Evolutionary conservation across 2,329 filamentous ascomycete genomes (phyloP).

Genomic region (Microdochium nivale): DNA sequence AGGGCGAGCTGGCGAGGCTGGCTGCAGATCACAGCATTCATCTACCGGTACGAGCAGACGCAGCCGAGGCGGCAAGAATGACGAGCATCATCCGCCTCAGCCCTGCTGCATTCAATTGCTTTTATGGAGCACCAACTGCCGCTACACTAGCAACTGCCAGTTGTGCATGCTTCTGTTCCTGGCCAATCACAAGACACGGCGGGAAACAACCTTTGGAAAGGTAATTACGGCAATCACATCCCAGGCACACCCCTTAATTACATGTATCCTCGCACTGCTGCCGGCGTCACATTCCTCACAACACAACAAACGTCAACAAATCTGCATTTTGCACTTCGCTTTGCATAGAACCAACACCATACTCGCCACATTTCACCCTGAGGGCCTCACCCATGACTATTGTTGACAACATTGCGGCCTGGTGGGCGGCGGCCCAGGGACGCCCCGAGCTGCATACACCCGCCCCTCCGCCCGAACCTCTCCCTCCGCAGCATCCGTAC

Average conservation of each 20-base stretch:
- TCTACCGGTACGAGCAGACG: too few relatives aligned
- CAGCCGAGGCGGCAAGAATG: too few relatives aligned
- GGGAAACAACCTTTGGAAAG: too few relatives aligned
- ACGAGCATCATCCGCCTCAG: too few relatives aligned
- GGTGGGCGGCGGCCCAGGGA: background rate
- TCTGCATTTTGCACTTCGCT: too few relatives aligned
- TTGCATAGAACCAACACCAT: background rate
- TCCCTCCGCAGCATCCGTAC: constrained; percentile 35
- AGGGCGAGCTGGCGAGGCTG: too few relatives aligned
- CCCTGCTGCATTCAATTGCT: background rate
- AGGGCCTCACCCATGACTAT: background rate
- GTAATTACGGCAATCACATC: background rate
- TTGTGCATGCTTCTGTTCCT: background rate
- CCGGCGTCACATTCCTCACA: too few relatives aligned
- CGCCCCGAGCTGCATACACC: background rate
- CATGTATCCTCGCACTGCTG: too few relatives aligned
- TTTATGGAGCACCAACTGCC: background rate
- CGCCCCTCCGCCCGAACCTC: constrained; percentile 2
- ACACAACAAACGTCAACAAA: too few relatives aligned
- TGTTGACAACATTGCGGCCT: background rate
- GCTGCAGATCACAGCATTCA: too few relatives aligned
- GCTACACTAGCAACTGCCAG: background rate
- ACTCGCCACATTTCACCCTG: background rate
- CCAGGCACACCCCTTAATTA: background rate
- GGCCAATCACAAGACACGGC: background rate